These are phyloP conservation scores for Starmerella roubikii DNA, from an alignment of 805 yeast species.

Conservation along the genomic window DNA sequence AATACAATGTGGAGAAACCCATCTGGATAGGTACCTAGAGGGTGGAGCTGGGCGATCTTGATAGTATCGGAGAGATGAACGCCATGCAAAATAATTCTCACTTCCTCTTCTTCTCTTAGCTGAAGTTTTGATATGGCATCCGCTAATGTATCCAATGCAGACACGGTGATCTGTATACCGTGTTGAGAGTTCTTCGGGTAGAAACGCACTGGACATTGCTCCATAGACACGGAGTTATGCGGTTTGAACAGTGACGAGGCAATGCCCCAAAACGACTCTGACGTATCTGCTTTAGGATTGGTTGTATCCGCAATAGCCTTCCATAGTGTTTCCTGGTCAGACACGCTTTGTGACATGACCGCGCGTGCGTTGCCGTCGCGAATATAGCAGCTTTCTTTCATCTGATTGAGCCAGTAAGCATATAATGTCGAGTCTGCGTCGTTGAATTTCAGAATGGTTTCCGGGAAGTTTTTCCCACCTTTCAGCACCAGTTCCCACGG, in stretches of 20 bases:
- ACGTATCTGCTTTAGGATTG: not conserved
- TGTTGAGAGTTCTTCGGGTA: too few relatives aligned
- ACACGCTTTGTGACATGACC: conserved; percentile 62
- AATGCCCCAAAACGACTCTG: conserved; percentile 22
- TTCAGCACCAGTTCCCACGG: conserved; percentile 39
- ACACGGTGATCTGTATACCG: too few relatives aligned
- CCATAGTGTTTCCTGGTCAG: conserved; percentile 49
- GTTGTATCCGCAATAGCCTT: conserved; percentile 11
- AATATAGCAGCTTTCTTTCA: conserved; percentile 71
- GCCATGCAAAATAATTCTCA: conserved; percentile 39
- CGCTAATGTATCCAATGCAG: too few relatives aligned
- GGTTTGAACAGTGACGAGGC: conserved; percentile 16
- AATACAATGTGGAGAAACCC: conserved; percentile 48
- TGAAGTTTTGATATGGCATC: too few relatives aligned
- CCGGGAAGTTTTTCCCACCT: conserved; percentile 33
- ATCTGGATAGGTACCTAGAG: conserved; percentile 39
- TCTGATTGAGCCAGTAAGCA: conserved; percentile 56
- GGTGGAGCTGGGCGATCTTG: conserved; percentile 36
- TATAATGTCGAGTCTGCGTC: conserved; percentile 27
- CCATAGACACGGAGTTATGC: too few relatives aligned
- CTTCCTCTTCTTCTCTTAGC: too few relatives aligned
- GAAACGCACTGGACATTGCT: too few relatives aligned
- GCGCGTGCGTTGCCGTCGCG: conserved; percentile 64
- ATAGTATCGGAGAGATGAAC: conserved; percentile 34
- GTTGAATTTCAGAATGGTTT: conserved; percentile 31